Conservation (phyloP, 345 rosid genomes). For the Balakata baccata region DNA sequence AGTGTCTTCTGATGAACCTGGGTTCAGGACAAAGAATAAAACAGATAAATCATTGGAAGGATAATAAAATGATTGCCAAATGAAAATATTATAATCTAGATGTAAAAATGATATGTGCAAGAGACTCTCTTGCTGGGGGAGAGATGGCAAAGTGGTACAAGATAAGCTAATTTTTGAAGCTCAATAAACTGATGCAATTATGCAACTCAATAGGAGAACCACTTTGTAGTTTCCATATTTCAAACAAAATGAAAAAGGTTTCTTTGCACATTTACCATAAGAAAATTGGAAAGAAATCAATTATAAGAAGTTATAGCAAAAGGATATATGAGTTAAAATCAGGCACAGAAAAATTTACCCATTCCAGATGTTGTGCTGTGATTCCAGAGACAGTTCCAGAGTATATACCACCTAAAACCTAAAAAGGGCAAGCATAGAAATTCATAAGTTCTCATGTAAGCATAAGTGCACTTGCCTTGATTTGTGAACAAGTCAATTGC, state of each 20-base stretch:
- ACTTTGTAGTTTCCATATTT: not conserved
- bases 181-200: not conserved
- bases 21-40: conserved; percentile 16
- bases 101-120: not conserved
- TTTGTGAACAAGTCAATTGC: not conserved
- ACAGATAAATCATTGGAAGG: conserved; percentile 2
- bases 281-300: not conserved
- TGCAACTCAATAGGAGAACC: not conserved
- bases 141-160: not conserved
- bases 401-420: conserved; percentile 91
- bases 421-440: conserved; percentile 24
- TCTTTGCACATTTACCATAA: not conserved
- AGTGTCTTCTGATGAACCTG: conserved; percentile 92
- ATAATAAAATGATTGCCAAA: not conserved
- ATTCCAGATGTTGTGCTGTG: conserved; percentile 93
- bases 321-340: not conserved
- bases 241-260: not conserved
- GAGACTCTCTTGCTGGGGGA: conserved; percentile 1
- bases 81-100: not conserved
- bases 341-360: conserved; percentile 48
- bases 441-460: conserved; percentile 19
- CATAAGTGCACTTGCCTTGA: not conserved
- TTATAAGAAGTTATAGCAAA: not conserved
- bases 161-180: not conserved
- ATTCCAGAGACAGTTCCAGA: conserved; percentile 74